Evolutionary conservation across 2,329 filamentous ascomycete species (phyloP).

Genomic region (Truncatella angustata): DNA sequence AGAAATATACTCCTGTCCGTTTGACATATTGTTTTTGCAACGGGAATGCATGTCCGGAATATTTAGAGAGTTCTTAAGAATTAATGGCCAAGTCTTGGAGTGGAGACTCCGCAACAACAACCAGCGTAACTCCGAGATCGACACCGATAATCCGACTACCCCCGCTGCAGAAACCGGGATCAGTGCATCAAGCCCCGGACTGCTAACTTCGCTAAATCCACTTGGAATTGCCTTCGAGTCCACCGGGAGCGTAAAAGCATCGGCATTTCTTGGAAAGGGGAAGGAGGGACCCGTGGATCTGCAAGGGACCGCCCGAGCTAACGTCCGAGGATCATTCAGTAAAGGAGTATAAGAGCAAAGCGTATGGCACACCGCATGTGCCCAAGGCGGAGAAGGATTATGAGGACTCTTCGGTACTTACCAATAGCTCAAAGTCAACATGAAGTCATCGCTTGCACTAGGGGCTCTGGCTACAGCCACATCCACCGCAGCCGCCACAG

Average conservation of each 20-base stretch:
- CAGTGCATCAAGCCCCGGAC: neutral
- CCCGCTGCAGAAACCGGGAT: neutral
- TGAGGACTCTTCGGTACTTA: neutral
- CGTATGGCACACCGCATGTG: neutral
- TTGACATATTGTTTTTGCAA: too few species aligned
- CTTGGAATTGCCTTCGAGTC: neutral
- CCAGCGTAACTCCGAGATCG: constrained; percentile 2
- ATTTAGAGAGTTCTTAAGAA: too few species aligned
- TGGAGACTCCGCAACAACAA: too few species aligned
- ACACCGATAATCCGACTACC: neutral
- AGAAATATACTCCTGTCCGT: too few species aligned
- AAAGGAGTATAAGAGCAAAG: neutral
- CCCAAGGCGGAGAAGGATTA: neutral
- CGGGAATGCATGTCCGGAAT: too few species aligned
- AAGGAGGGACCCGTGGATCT: neutral
- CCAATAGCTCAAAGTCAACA: neutral
- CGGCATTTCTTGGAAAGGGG: neutral
- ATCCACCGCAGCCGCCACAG: neutral
- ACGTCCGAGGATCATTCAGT: neutral
- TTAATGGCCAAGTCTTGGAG: too few species aligned
- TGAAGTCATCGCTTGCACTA: neutral
- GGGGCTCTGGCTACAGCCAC: neutral
- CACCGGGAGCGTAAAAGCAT: neutral
- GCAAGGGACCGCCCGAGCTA: neutral
- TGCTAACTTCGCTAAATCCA: neutral